Evolutionary conservation across 805 yeast species (phyloP).

Genomic region (Cyberlindnera subsufficiens): DNA sequence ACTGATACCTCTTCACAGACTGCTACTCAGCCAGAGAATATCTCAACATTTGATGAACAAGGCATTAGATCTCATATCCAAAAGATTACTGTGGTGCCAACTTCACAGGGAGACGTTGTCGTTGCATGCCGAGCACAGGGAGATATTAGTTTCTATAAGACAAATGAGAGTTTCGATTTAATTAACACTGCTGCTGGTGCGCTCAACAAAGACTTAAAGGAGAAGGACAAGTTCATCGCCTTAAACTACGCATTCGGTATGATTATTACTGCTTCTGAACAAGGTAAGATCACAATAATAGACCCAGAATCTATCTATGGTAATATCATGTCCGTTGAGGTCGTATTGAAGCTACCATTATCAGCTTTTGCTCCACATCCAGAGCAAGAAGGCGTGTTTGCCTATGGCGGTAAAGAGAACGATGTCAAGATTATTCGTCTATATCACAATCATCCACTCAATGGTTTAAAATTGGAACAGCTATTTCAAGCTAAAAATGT

Average conservation of each 20-base stretch:
- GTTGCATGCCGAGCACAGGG: conserved; percentile 44
- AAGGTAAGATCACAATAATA: conserved; percentile 30
- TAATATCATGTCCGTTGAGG: conserved; percentile 12
- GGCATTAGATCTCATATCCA: conserved; percentile 35
- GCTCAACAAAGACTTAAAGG: conserved; percentile 7
- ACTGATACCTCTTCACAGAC: conserved; percentile 75
- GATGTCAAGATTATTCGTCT: conserved; percentile 47
- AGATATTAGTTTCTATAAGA: conserved; percentile 33
- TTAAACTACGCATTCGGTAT: conserved; percentile 24
- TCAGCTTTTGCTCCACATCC: conserved; percentile 45
- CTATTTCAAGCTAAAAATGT: conserved; percentile 78
- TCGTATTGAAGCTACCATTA: conserved; percentile 40
- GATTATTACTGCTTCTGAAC: conserved; percentile 29
- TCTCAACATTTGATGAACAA: conserved; percentile 36
- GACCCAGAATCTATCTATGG: conserved; percentile 12
- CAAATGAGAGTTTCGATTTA: conserved; percentile 23
- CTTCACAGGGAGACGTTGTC: conserved; percentile 27
- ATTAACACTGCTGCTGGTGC: conserved; percentile 13
- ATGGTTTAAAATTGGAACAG: conserved; percentile 22
- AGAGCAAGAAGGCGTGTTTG: conserved; percentile 46
- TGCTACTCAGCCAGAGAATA: conserved; percentile 56
- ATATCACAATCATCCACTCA: conserved; percentile 2
- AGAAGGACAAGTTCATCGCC: conserved; percentile 33
- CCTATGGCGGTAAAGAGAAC: conserved; percentile 83
- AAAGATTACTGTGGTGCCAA: conserved; percentile 30